Conservation (phyloP, 768 basidiomycete genomes). For the Collybia nuda region DNA sequence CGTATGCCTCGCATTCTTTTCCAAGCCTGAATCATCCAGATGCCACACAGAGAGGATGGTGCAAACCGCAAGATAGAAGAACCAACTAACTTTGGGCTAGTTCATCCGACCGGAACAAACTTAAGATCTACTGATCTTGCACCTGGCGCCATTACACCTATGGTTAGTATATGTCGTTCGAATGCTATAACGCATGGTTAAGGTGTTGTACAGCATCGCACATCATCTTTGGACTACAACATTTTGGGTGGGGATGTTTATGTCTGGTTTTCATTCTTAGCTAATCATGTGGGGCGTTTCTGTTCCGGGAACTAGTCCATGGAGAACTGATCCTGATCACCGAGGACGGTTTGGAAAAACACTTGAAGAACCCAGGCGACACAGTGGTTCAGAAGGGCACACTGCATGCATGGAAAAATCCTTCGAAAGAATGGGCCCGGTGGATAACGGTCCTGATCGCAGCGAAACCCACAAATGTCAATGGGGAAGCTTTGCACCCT, state of each 20-base stretch:
- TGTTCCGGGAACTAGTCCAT: constrained; percentile 33
- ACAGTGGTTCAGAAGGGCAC: constrained; percentile 57
- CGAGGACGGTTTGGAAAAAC: constrained; percentile 55
- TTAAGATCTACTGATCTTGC: constrained; percentile 54
- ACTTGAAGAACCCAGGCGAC: constrained; percentile 55
- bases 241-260: constrained; percentile 42
- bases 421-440: constrained; percentile 46
- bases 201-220: constrained; percentile 37
- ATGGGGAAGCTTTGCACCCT: constrained; percentile 39
- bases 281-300: not conserved
- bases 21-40: not conserved
- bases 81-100: constrained; percentile 39
- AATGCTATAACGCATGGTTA: not conserved
- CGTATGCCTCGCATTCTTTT: constrained; percentile 21
- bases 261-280: not conserved
- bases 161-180: constrained; percentile 35
- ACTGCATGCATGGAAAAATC: constrained; percentile 64
- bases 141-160: constrained; percentile 46
- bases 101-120: constrained; percentile 44
- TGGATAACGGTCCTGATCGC: constrained; percentile 55
- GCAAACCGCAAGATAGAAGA: constrained; percentile 38
- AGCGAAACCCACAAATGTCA: constrained; percentile 50
- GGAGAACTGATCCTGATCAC: constrained; percentile 56
- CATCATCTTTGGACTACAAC: constrained; percentile 61
- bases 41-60: constrained; percentile 46